Evolutionary conservation across 2,329 filamentous ascomycete genomes (phyloP).

Genomic region (Fusarium albidum): DNA sequence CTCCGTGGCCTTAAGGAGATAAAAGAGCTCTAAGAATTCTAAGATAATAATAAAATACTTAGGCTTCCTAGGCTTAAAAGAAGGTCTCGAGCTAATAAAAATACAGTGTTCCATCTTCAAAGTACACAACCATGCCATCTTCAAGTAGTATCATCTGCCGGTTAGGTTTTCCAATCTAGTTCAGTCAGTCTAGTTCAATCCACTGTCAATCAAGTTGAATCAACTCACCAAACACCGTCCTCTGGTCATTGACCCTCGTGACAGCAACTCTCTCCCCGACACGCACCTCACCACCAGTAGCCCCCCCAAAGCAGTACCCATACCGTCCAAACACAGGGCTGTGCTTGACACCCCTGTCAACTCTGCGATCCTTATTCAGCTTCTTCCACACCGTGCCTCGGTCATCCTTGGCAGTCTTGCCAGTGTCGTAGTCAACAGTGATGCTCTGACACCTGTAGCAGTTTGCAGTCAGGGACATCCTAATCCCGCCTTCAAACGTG

Average conservation of each 20-base stretch:
- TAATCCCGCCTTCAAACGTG: constrained; percentile 21
- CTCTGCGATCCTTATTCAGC: constrained; percentile 36
- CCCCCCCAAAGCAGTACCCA: constrained; percentile 33
- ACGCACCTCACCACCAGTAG: background rate
- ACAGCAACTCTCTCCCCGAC: constrained; percentile 29
- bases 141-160: no score
- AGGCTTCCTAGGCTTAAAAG: no score
- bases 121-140: no score
- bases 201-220: accelerated
- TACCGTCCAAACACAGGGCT: constrained; percentile 38
- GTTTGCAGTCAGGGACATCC: constrained; percentile 33
- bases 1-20: no score
- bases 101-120: no score
- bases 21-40: no score
- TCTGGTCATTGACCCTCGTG: constrained; percentile 18
- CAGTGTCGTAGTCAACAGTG: constrained; percentile 35
- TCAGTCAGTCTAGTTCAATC: constrained; percentile 17
- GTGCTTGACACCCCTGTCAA: constrained; percentile 35
- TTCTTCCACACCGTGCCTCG: constrained; percentile 35
- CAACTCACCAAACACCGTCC: constrained; percentile 33
- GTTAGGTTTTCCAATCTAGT: no score
- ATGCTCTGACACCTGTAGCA: constrained; percentile 38
- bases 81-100: no score
- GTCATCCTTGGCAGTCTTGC: constrained; percentile 31
- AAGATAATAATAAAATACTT: no score